Evolutionary conservation across 2,329 filamentous ascomycete genomes (phyloP), one percentile per base, ranked within the genome.

Genomic region (Eurotiales sp.): DNA sequence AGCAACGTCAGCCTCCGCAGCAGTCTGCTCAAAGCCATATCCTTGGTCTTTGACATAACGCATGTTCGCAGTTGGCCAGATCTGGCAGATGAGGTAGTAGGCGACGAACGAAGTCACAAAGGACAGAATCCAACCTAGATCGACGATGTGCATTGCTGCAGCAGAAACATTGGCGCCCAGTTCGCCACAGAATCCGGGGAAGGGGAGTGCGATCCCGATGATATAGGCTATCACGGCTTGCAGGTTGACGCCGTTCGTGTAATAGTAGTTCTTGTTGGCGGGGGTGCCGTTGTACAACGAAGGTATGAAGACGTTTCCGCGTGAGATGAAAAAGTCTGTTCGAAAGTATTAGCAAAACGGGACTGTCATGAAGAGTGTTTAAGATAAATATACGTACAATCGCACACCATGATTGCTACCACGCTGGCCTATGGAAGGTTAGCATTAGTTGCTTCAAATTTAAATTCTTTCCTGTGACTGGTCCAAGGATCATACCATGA

Each of bases 341-440:
- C 34, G 19, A 14, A 40, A 19, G n/a, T 19, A 25, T 41, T 36
- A 42, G 46, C 21, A 42, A 39, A n/a, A n/a, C n/a, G 17, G 17
- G 8, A 21, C 19, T 25, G 25, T 27, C 6, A 15, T 23, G 25
- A 14, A 7, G 14, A 11, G 8, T 14, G 32, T 17, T 6, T 25
- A 8, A 42, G 7, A n/a, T 4, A 17, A 21, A 42, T 21, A 39
- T 17, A 30, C 46, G 25, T 23, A 49, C 46, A 50, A 29, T 84
- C 80, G 3, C 72, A 70, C 0, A 73, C 71, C 63, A 82, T 74
- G 53, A 84, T 78, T 1, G 75, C 75, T 0, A 79, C 77, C 52
- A 84, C 80, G 30, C 47, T 48, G 4, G 47, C 47, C 47, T 50
- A 7, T 8, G 7, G 23, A 29, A 4, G 41, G 5, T 48, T 30